These are phyloP conservation scores for Periconia sp. DNA, from an alignment of 2,329 filamentous ascomycete species.

Conservation along the genomic window DNA sequence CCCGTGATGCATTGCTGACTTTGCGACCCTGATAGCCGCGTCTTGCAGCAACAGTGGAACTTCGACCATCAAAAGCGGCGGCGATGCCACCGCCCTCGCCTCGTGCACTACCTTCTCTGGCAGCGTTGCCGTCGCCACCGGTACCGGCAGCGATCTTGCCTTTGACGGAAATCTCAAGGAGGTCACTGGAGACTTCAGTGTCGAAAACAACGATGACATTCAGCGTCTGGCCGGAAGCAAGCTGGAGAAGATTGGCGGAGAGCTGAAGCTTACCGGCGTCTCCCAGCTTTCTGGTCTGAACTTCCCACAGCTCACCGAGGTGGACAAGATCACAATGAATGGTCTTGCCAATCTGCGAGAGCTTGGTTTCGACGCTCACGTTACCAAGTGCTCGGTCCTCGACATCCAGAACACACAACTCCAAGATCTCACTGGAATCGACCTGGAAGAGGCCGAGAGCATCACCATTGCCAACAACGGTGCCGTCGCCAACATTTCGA, in stretches of 20 bases:
- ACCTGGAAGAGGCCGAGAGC: conserved; percentile 72
- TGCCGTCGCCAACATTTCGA: conserved; percentile 82
- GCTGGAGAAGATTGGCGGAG: conserved; percentile 70
- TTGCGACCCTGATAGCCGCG: conserved; percentile 26
- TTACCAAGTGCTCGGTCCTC: conserved; percentile 72
- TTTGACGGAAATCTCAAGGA: conserved; percentile 64
- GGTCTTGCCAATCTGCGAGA: conserved; percentile 70
- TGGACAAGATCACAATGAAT: conserved; percentile 72
- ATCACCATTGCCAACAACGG: conserved; percentile 79
- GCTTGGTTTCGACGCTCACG: conserved; percentile 66
- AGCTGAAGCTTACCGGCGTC: conserved; percentile 72
- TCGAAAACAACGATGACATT: conserved; percentile 64
- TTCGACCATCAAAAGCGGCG: conserved; percentile 65
- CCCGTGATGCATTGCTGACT: conserved; percentile 20
- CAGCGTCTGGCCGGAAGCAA: conserved; percentile 66
- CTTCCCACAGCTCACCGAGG: conserved; percentile 68
- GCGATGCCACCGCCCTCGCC: conserved; percentile 65
- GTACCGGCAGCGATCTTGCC: conserved; percentile 63
- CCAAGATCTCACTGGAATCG: conserved; percentile 77
- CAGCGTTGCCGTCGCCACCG: conserved; percentile 67
- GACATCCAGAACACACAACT: conserved; percentile 87
- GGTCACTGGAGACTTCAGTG: conserved; percentile 64
- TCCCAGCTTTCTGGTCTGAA: conserved; percentile 71
- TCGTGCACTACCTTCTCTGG: conserved; percentile 73
- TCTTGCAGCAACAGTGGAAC: conserved; percentile 54